Evolutionary conservation across 2,329 filamentous ascomycete genomes (phyloP).

Genomic region (Neonectria magnoliae): DNA sequence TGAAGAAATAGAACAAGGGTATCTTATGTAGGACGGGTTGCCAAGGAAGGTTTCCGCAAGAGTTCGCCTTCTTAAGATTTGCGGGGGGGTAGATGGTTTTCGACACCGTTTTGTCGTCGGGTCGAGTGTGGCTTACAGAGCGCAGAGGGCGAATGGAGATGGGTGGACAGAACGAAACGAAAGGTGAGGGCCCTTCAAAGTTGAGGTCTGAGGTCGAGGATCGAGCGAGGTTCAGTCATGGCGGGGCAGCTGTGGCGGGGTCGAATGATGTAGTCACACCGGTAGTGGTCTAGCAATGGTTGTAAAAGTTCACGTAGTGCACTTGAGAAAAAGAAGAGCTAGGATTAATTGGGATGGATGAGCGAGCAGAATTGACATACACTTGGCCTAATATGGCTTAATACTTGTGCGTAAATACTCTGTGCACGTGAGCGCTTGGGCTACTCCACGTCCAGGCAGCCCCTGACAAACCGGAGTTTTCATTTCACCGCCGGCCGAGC

Average conservation of each 20-base stretch:
- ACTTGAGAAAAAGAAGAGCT: neutral
- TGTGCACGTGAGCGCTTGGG: neutral
- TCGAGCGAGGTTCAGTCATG: conserved; percentile 31
- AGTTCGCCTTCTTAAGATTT: neutral
- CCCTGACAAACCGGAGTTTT: conserved; percentile 44
- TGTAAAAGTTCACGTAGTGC: conserved; percentile 5
- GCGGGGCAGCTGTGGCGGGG: conserved; percentile 40
- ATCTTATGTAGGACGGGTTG: conserved; percentile 2
- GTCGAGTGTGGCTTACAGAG: neutral
- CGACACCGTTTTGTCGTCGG: neutral
- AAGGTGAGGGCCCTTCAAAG: conserved; percentile 3
- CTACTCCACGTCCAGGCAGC: conserved; percentile 13
- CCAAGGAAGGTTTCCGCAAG: neutral
- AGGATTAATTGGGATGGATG: neutral
- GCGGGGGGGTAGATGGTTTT: neutral
- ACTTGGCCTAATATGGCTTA: neutral
- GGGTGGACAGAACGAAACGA: neutral
- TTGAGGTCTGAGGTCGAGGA: conserved; percentile 16
- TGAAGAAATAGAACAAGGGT: conserved; percentile 1
- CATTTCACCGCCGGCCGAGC: conserved; percentile 47
- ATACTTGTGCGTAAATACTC: neutral
- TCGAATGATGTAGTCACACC: conserved; percentile 39
- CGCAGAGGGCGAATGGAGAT: neutral
- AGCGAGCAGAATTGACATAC: neutral
- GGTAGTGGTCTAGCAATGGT: conserved; percentile 1